phyloP scores from a whole-genome alignment of 2,329 filamentous ascomycete species.

The Ophiostoma perfectum region DNA sequence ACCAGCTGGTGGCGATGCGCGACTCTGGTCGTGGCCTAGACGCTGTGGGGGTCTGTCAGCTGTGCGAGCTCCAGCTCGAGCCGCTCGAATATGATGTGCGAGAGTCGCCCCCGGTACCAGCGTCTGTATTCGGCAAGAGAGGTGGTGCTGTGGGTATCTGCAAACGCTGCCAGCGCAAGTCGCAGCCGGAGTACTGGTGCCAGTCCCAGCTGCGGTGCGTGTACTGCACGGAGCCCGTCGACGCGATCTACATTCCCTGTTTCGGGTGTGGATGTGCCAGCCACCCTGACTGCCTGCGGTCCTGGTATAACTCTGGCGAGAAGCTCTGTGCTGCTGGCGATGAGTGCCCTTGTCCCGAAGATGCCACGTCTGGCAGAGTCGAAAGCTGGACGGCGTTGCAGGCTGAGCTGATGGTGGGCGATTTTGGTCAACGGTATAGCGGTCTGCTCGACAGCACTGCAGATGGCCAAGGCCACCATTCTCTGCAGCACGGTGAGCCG shows the following conservation, averaged over 20 bases:
- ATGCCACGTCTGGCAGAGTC: slow-evolving; percentile 52
- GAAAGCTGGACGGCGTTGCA: slow-evolving; percentile 57
- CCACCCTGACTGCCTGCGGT: slow-evolving; percentile 54
- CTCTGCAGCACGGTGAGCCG: neutral
- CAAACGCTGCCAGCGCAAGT: slow-evolving; percentile 46
- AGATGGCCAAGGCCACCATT: neutral
- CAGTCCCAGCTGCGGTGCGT: slow-evolving; percentile 58
- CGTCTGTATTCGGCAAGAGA: slow-evolving; percentile 26
- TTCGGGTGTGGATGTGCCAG: slow-evolving; percentile 58
- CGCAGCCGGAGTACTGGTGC: slow-evolving; percentile 1
- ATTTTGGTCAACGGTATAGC: neutral
- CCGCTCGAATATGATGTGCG: slow-evolving; percentile 46
- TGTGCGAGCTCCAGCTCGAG: slow-evolving; percentile 58
- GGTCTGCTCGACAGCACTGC: neutral
- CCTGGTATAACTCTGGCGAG: slow-evolving; percentile 55
- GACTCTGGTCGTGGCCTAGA: slow-evolving; percentile 54
- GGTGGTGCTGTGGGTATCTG: slow-evolving; percentile 43
- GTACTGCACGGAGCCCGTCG: slow-evolving; percentile 57
- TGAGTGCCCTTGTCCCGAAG: slow-evolving; percentile 56
- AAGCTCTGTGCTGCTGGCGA: slow-evolving; percentile 57
- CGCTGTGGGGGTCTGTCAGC: slow-evolving; percentile 56
- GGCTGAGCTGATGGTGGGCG: slow-evolving; percentile 33
- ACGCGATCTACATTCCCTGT: slow-evolving; percentile 56
- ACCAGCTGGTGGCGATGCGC: slow-evolving; percentile 46
- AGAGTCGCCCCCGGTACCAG: slow-evolving; percentile 33